Conservation (phyloP, 805 yeast species). For the Nakazawaea ishiwadae region DNA sequence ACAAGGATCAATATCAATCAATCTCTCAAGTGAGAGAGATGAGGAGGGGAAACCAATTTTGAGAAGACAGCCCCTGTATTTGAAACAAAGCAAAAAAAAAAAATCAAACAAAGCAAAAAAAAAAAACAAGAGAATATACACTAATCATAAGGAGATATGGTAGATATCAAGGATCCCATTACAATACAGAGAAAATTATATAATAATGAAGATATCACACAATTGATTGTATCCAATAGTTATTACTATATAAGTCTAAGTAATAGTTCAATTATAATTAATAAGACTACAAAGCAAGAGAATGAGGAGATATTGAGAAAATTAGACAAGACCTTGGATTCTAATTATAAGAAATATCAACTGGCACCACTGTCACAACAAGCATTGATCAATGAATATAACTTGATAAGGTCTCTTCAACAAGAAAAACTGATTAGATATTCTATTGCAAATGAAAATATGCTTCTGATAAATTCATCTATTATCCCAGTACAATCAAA, state of each 20-base stretch:
- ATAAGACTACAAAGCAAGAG: background rate
- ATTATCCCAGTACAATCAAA: conserved; percentile 3
- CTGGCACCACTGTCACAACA: background rate
- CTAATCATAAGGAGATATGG: too few relatives aligned
- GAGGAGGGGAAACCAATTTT: too few relatives aligned
- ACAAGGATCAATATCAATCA: too few relatives aligned
- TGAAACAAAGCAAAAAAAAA: too few relatives aligned
- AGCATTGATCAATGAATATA: conserved; percentile 1
- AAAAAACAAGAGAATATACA: too few relatives aligned
- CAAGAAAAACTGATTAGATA: conserved; percentile 9
- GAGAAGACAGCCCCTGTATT: too few relatives aligned
- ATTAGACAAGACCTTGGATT: conserved; percentile 3
- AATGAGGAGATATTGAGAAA: conserved; percentile 5
- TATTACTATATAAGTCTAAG: background rate
- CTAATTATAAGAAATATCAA: background rate
- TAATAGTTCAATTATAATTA: background rate
- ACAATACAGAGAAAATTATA: background rate
- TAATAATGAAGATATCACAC: conserved; percentile 1
- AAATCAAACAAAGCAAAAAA: too few relatives aligned
- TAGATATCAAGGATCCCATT: conserved; percentile 2
- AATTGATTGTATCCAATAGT: background rate
- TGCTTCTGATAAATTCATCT: conserved; percentile 6
- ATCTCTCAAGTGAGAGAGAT: too few relatives aligned
- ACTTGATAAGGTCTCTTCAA: conserved; percentile 1
- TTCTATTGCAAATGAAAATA: conserved; percentile 4